Conservation (phyloP, 2,329 filamentous ascomycete genomes). For the Pseudocercospora crystallina region DNA sequence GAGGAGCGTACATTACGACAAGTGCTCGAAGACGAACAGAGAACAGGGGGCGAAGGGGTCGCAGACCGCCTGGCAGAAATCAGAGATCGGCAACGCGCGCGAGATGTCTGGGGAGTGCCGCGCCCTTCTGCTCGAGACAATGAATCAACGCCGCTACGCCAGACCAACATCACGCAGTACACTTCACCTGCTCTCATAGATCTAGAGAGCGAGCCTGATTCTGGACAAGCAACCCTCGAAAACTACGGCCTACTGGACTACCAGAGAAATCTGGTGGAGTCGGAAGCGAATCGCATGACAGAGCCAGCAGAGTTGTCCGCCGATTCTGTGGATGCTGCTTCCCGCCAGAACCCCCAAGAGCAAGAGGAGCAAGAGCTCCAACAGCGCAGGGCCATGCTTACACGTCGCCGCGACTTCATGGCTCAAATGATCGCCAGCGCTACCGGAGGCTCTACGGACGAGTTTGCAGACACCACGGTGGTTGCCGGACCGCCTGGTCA, state of each 20-base stretch:
- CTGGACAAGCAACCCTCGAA: too few relatives aligned
- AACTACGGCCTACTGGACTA: too few relatives aligned
- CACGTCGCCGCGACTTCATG: too few relatives aligned
- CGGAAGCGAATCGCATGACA: too few relatives aligned
- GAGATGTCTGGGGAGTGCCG: constrained; percentile 37
- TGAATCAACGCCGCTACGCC: not conserved
- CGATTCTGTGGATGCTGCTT: too few relatives aligned
- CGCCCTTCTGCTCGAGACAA: not conserved
- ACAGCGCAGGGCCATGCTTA: not conserved
- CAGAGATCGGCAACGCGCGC: constrained; percentile 11
- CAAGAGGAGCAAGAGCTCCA: not conserved
- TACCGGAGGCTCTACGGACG: not conserved
- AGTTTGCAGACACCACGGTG: not conserved
- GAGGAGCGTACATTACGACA: constrained; percentile 36
- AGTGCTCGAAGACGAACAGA: constrained; percentile 33
- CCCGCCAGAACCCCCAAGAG: too few relatives aligned
- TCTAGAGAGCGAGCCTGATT: not conserved
- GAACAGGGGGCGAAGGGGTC: constrained; percentile 24
- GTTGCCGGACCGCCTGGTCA: constrained; percentile 18
- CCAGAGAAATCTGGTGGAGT: too few relatives aligned
- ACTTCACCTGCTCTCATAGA: not conserved
- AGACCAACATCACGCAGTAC: constrained; percentile 9
- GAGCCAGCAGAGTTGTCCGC: too few relatives aligned
- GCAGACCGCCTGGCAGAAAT: constrained; percentile 24
- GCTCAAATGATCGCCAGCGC: too few relatives aligned